Evolutionary conservation across 2,329 filamentous ascomycete genomes (phyloP).

Genomic region (Claviceps sp.): DNA sequence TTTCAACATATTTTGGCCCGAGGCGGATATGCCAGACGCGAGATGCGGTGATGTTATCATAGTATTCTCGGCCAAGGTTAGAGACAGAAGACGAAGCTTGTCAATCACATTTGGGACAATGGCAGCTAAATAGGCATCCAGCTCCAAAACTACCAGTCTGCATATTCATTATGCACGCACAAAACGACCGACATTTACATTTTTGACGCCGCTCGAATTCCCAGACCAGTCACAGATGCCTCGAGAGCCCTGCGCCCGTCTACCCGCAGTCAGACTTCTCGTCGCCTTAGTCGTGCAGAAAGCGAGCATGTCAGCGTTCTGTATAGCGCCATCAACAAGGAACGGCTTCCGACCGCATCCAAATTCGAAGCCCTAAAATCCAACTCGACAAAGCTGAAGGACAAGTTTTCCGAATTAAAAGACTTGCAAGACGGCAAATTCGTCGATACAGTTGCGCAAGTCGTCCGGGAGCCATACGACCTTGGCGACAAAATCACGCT

Average conservation of each 20-base stretch:
- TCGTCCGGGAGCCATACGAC: conserved; percentile 41
- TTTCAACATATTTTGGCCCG: conserved; percentile 48
- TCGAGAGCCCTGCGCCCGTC: conserved; percentile 14
- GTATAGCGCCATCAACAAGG: conserved; percentile 30
- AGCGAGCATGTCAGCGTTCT: conserved; percentile 33
- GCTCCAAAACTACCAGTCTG: conserved; percentile 26
- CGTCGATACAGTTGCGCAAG: conserved; percentile 57
- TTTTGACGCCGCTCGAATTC: conserved; percentile 22
- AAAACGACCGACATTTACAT: conserved; percentile 29
- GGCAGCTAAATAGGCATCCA: conserved; percentile 11
- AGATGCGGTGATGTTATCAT: conserved; percentile 25
- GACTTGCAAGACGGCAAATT: conserved; percentile 45
- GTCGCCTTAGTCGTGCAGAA: conserved; percentile 15
- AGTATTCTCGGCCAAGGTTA: conserved; percentile 42
- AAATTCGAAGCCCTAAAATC: conserved; percentile 28
- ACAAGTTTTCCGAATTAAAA: conserved; percentile 52
- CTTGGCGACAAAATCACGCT: conserved; percentile 38
- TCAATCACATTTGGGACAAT: background rate
- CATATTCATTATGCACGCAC: conserved; percentile 31
- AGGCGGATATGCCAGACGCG: conserved; percentile 33
- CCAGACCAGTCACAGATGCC: conserved; percentile 23
- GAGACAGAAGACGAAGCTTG: conserved; percentile 4
- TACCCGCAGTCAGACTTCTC: conserved; percentile 10
- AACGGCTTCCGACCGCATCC: conserved; percentile 25
- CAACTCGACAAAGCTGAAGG: conserved; percentile 28